A percentile compares a stretch with the other conserved stretches of the same genome.
phyloP scores from a whole-genome alignment of 306 rosid species.

The Lupinus albus region DNA sequence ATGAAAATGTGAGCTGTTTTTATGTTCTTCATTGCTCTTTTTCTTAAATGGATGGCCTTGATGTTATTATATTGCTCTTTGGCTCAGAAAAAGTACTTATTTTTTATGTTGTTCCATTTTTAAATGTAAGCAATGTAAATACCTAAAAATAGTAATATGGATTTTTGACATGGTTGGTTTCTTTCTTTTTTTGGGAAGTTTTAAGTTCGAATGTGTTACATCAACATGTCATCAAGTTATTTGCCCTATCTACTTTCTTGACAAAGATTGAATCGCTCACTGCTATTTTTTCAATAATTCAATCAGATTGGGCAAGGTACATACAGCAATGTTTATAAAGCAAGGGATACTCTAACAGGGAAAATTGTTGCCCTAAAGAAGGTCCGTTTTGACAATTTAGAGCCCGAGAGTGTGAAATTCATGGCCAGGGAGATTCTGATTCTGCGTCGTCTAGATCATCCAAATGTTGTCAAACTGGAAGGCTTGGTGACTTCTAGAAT shows the following conservation, averaged over 20 bases:
- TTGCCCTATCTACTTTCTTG: not conserved
- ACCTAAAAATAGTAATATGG: conserved; percentile 32
- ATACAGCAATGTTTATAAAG: conserved; percentile 55
- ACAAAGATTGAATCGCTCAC: conserved; percentile 34
- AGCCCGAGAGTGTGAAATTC: conserved; percentile 56
- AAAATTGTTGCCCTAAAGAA: conserved; percentile 55
- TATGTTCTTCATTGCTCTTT: conserved; percentile 28
- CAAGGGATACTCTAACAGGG: conserved; percentile 49
- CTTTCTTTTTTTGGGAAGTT: not conserved
- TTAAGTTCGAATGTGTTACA: conserved; percentile 17
- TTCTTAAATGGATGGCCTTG: conserved; percentile 26
- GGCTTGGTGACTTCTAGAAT: conserved; percentile 56
- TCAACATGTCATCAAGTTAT: conserved; percentile 1
- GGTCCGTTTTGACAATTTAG: conserved; percentile 56
- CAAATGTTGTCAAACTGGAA: conserved; percentile 52
- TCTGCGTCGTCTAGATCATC: conserved; percentile 55
- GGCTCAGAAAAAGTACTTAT: conserved; percentile 22
- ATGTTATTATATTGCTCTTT: conserved; percentile 34
- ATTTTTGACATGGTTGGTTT: not conserved
- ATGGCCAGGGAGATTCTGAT: conserved; percentile 57
- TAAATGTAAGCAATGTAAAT: conserved; percentile 14
- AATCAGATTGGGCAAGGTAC: conserved; percentile 58
- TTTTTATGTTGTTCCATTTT: conserved; percentile 30
- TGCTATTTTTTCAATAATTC: conserved; percentile 29
- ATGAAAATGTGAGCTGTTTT: conserved; percentile 22